These are phyloP conservation scores for Cercospora sp. DNA, from an alignment of 2,329 filamentous ascomycete genomes.

Conservation along the genomic window DNA sequence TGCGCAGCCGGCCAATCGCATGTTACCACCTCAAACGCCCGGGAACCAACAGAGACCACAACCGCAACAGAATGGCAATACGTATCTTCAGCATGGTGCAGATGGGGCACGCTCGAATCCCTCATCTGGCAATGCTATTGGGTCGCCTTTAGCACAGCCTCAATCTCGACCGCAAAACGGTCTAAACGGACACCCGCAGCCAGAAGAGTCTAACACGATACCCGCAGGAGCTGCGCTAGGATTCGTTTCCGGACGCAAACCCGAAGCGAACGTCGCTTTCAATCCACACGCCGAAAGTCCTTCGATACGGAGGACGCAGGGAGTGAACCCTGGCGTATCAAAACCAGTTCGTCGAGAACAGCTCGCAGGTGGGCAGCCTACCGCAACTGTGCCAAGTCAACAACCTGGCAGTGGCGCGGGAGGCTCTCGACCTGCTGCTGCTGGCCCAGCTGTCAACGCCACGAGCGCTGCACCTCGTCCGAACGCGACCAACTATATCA, in stretches of 20 bases:
- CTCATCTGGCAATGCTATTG: constrained; percentile 33
- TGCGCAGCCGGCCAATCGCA: constrained; percentile 28
- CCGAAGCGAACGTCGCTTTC: constrained; percentile 43
- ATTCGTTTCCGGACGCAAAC: constrained; percentile 48
- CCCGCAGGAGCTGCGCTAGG: constrained; percentile 42
- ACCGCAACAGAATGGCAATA: constrained; percentile 20
- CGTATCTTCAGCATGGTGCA: constrained; percentile 18
- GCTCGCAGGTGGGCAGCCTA: constrained; percentile 9
- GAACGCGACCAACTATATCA: constrained; percentile 47
- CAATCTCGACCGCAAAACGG: constrained; percentile 23
- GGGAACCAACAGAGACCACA: constrained; percentile 33
- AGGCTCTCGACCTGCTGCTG: constrained; percentile 15
- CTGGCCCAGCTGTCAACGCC: constrained; percentile 14
- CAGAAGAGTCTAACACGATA: constrained; percentile 25
- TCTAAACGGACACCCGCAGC: neutral
- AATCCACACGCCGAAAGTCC: constrained; percentile 58
- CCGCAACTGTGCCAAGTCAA: constrained; percentile 15
- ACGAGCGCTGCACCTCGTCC: constrained; percentile 26
- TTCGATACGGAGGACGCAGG: constrained; percentile 84
- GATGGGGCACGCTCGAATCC: constrained; percentile 35
- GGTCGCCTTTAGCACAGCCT: constrained; percentile 35
- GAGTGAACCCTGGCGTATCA: constrained; percentile 77
- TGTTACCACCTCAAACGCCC: constrained; percentile 35
- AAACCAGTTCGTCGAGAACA: constrained; percentile 61
- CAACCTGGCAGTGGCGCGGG: constrained; percentile 6